Evolutionary conservation across 2,329 filamentous ascomycete species (phyloP).

Genomic region (Aquanectria penicillioides): DNA sequence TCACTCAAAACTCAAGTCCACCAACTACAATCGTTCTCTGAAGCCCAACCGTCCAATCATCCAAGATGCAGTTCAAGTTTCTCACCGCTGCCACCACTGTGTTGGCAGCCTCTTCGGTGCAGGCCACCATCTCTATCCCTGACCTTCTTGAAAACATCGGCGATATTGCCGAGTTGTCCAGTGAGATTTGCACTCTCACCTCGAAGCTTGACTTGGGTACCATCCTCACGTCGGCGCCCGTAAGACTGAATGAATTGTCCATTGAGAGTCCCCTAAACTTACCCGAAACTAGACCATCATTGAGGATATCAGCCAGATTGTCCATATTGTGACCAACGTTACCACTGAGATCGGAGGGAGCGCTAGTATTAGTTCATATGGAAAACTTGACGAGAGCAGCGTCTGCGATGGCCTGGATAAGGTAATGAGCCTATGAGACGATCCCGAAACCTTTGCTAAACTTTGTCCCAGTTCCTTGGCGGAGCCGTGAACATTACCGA

Average conservation of each 20-base stretch:
- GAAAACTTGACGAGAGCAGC: not conserved
- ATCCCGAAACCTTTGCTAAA: too few species aligned
- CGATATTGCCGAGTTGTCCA: not conserved
- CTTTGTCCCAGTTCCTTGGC: not conserved
- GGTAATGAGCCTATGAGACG: too few species aligned
- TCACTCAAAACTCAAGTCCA: too few species aligned
- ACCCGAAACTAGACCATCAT: not conserved
- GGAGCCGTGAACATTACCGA: not conserved
- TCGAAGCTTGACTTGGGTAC: not conserved
- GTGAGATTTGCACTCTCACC: not conserved
- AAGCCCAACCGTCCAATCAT: not conserved
- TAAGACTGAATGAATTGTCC: not conserved
- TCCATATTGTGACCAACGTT: not conserved
- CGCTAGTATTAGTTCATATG: not conserved
- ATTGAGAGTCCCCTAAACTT: not conserved
- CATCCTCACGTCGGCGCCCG: not conserved
- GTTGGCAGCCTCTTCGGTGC: too few species aligned
- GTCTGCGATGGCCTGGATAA: not conserved
- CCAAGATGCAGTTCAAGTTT: conserved; percentile 6
- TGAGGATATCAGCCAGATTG: not conserved
- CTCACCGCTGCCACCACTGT: conserved; percentile 2
- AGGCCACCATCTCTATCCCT: conserved; percentile 1
- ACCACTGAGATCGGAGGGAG: not conserved
- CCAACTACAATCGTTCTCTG: not conserved
- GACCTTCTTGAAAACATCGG: not conserved